Base-by-base conservation (phyloP, 768 basidiomycete genomes). In the Trametes gibbosa region DNA sequence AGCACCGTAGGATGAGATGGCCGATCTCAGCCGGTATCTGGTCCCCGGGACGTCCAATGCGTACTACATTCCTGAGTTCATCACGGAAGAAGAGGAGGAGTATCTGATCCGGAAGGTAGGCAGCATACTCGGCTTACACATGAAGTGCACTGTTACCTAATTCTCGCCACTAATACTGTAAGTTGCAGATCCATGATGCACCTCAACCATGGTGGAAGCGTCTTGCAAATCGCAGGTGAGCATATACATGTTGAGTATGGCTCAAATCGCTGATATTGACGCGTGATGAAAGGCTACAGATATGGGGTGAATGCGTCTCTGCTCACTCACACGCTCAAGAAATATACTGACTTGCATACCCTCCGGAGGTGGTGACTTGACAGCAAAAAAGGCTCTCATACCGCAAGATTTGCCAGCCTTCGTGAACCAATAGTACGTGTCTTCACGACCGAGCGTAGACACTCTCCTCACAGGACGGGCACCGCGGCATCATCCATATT, bases 191-290 rank as follows among this genome's bases (percentile, higher is more conserved):
- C 60, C 68, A 73, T 40, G 90, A 90, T 64, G 82, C 86, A 2
- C 88, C 92, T n/a, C 84, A 83, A 65, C 85, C 83, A 25, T 89
- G 83, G 69, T 95, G 93, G 93, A 94, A 87, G 70, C 81, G 78
- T 13, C 76, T 92, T 12, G 76, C 81, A 4, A 89, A 89, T 63
- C 80, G 91, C 57, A 79, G 92, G 84, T 85, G 68, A 64, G 83
- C 74, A 53, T 63, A 59, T 63, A 12, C 8, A n/a, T 29, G 10
- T 14, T 2, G 25, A 27, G 5, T 17, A 13, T 29, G 17, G 16
- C 12, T 14, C 7, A 16, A 5, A 29, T 13, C 27, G 16, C 12
- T n/a, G 19, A 29, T 17, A 5, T 19, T 19, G 8, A 14, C 45
- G 13, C 19, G 25, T 23, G 25, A 23, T 23, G 25, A 23, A 39